These are phyloP conservation scores for Aspergillus calidoustus DNA, from an alignment of 2,329 filamentous ascomycete species.

Conservation along the genomic window DNA sequence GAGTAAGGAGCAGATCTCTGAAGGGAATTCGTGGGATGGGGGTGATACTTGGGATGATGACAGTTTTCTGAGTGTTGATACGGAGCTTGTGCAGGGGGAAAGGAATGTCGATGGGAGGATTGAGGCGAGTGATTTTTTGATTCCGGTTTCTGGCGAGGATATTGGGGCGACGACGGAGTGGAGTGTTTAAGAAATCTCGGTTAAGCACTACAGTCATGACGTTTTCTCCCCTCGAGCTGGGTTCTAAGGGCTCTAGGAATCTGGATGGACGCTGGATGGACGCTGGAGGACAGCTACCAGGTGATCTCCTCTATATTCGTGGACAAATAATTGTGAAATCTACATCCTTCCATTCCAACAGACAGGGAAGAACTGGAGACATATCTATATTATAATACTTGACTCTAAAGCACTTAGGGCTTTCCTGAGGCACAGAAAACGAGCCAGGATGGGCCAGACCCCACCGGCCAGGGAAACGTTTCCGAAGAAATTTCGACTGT, in stretches of 20 bases:
- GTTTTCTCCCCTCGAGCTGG: too few species aligned
- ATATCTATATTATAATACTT: too few species aligned
- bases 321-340: too few species aligned
- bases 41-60: slow-evolving; percentile 14
- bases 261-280: too few species aligned
- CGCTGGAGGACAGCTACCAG: too few species aligned
- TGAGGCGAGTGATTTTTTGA: slow-evolving; percentile 20
- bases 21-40: slow-evolving; percentile 23
- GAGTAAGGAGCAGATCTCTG: slow-evolving; percentile 17
- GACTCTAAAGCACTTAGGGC: not conserved
- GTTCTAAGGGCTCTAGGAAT: too few species aligned
- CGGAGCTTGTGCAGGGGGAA: slow-evolving; percentile 18
- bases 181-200: not conserved
- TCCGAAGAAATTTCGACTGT: too few species aligned
- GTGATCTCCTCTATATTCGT: not conserved
- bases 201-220: not conserved
- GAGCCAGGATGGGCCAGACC: too few species aligned
- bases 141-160: slow-evolving; percentile 17
- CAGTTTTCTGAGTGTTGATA: slow-evolving; percentile 24
- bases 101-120: slow-evolving; percentile 20
- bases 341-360: too few species aligned
- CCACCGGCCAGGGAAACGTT: not conserved
- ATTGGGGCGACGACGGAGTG: slow-evolving; percentile 24
- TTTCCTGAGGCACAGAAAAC: not conserved
- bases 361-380: too few species aligned